A percentile compares a stretch with the other conserved stretches of the same genome.
These are phyloP conservation scores for Corynascus novoguineensis DNA, from an alignment of 495 filamentous ascomycete species.

Conservation along the genomic window DNA sequence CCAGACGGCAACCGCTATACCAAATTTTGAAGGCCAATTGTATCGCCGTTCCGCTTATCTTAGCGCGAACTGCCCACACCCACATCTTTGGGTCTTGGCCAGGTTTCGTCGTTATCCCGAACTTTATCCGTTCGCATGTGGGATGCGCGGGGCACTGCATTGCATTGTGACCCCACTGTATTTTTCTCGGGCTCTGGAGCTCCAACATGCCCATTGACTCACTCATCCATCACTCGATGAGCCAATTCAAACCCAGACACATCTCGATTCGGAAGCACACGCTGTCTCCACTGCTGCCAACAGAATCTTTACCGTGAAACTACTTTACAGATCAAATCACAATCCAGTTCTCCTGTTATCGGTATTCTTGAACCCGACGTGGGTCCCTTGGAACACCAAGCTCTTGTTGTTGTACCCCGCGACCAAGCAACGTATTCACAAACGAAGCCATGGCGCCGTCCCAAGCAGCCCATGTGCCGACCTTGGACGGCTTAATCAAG, in stretches of 20 bases:
- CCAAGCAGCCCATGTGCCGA: slow-evolving; percentile 53
- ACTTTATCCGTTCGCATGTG: not conserved
- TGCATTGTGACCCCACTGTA: slow-evolving; percentile 16
- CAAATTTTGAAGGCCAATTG: slow-evolving; percentile 33
- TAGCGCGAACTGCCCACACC: not conserved
- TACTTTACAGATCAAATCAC: not conserved
- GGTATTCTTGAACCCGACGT: not conserved
- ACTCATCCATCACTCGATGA: not conserved
- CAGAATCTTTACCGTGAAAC: not conserved
- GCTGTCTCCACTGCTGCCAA: not conserved
- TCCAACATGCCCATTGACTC: slow-evolving; percentile 13
- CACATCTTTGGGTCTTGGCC: no score
- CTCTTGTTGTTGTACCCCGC: not conserved
- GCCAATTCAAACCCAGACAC: not conserved
- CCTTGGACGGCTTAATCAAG: slow-evolving; percentile 68
- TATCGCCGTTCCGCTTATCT: slow-evolving; percentile 25
- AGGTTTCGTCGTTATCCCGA: not conserved
- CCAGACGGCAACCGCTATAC: slow-evolving; percentile 8
- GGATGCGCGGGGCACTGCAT: slow-evolving; percentile 7
- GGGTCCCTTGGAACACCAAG: not conserved
- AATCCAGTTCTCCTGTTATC: not conserved
- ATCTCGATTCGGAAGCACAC: not conserved
- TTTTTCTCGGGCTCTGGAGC: slow-evolving; percentile 10
- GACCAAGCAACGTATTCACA: not conserved
- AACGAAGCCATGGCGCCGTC: slow-evolving; percentile 36